Percentiles rank a stretch among this genome's conserved stretches.
These are phyloP conservation scores for Inonotus hispidus DNA, from an alignment of 1,284 basidiomycete genomes.

Conservation along the genomic window DNA sequence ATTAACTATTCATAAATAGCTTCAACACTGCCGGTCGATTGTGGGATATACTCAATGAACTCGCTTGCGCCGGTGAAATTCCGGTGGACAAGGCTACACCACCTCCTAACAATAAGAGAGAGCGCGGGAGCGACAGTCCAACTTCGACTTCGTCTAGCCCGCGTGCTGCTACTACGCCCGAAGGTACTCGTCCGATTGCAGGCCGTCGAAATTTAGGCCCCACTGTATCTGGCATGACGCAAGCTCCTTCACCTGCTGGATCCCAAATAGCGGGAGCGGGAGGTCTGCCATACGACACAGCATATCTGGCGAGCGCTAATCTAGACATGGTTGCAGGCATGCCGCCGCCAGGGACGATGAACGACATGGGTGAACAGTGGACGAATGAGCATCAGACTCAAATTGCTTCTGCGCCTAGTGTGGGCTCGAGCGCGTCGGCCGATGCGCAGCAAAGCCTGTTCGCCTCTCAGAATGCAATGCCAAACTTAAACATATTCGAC, in stretches of 20 bases:
- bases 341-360: not conserved
- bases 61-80: constrained; percentile 61
- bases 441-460: constrained; percentile 2
- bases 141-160: constrained; percentile 21
- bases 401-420: not conserved
- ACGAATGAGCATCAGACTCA: not conserved
- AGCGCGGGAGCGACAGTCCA: constrained; percentile 49
- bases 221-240: not conserved
- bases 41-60: constrained; percentile 61
- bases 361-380: constrained; percentile 1
- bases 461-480: constrained; percentile 7
- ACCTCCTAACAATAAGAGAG: constrained; percentile 47
- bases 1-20: constrained; percentile 24
- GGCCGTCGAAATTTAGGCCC: constrained; percentile 20
- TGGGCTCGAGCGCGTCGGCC: not conserved
- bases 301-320: constrained; percentile 10
- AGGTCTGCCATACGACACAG: constrained; percentile 14
- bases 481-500: constrained; percentile 19
- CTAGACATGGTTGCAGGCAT: constrained; percentile 11
- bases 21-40: constrained; percentile 45
- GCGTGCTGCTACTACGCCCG: constrained; percentile 17
- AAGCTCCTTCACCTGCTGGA: not conserved
- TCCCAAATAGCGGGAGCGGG: constrained; percentile 5
- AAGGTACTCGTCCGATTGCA: constrained; percentile 28
- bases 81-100: constrained; percentile 52